phyloP scores from a whole-genome alignment of 2,329 filamentous ascomycete species.

The Falciphora oryzae region DNA sequence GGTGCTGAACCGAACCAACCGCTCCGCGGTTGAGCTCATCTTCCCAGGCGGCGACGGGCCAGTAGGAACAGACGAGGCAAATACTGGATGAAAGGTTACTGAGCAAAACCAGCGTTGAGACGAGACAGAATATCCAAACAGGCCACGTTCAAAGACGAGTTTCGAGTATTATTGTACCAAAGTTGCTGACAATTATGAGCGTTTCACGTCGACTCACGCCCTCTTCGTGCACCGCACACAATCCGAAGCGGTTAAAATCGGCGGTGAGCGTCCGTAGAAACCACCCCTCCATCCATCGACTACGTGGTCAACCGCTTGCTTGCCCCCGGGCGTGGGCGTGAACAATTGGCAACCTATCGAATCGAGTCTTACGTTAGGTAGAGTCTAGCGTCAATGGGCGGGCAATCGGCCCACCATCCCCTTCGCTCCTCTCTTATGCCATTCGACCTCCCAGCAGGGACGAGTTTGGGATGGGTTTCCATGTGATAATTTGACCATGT shows the following conservation, averaged over 20 bases:
- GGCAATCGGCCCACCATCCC: background rate
- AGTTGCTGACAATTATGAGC: background rate
- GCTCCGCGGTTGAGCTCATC: constrained; percentile 18
- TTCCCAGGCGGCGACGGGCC: background rate
- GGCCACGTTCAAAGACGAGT: background rate
- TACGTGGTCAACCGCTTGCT: constrained; percentile 43
- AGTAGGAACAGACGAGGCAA: background rate
- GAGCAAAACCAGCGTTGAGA: background rate
- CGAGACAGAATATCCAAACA: background rate
- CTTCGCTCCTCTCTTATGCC: background rate
- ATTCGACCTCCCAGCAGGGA: background rate
- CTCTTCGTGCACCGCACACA: background rate
- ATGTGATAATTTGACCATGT: too few relatives aligned
- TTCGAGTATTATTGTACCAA: background rate
- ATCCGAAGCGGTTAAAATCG: constrained; percentile 13
- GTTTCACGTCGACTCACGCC: background rate
- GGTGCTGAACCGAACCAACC: constrained; percentile 39
- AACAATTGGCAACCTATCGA: background rate
- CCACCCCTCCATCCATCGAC: constrained; percentile 29
- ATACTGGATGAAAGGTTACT: background rate
- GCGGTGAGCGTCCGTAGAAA: constrained; percentile 37
- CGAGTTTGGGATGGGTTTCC: too few relatives aligned
- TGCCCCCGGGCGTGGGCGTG: constrained; percentile 34
- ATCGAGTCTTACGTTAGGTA: background rate
- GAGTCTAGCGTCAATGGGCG: background rate